Evolutionary conservation across 306 rosid species (phyloP).

Genomic region (Carpinus viminea): DNA sequence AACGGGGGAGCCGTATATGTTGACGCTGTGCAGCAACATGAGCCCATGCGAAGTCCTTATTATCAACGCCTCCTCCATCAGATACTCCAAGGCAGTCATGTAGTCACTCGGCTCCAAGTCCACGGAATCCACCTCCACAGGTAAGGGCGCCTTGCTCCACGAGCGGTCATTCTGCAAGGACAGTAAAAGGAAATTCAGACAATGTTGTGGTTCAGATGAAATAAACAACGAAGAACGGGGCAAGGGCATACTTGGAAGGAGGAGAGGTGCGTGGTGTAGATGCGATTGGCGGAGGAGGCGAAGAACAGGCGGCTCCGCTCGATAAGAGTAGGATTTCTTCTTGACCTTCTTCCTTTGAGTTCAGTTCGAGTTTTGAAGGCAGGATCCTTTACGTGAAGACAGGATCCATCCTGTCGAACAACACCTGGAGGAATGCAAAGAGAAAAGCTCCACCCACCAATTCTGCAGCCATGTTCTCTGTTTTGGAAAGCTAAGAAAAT

Average conservation of each 20-base stretch:
- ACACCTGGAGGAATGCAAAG: too few relatives aligned
- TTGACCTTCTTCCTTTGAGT: slow-evolving; percentile 55
- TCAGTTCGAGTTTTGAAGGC: slow-evolving; percentile 49
- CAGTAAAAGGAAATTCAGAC: too few relatives aligned
- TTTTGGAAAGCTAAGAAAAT: neutral
- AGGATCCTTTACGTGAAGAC: slow-evolving; percentile 36
- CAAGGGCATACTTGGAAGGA: slow-evolving; percentile 59
- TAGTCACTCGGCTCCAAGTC: slow-evolving; percentile 64
- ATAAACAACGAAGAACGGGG: neutral
- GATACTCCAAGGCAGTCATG: slow-evolving; percentile 73
- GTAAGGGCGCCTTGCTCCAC: slow-evolving; percentile 45
- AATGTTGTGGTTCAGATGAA: neutral
- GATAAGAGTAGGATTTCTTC: slow-evolving; percentile 59
- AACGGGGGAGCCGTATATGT: too few relatives aligned
- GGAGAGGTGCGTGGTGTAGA: slow-evolving; percentile 66
- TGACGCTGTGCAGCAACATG: slow-evolving; percentile 62
- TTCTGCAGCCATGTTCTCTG: slow-evolving; percentile 32
- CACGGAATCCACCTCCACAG: slow-evolving; percentile 44
- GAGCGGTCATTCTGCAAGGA: slow-evolving; percentile 51
- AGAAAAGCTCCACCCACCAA: too few relatives aligned
- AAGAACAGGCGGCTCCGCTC: slow-evolving; percentile 90
- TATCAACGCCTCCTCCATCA: slow-evolving; percentile 91
- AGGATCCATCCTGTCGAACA: slow-evolving; percentile 21
- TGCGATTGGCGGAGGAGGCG: slow-evolving; percentile 66
- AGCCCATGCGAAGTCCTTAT: slow-evolving; percentile 71